Base-by-base conservation (phyloP, 257 asterid genomes). In the Nicotiana knightiana region DNA sequence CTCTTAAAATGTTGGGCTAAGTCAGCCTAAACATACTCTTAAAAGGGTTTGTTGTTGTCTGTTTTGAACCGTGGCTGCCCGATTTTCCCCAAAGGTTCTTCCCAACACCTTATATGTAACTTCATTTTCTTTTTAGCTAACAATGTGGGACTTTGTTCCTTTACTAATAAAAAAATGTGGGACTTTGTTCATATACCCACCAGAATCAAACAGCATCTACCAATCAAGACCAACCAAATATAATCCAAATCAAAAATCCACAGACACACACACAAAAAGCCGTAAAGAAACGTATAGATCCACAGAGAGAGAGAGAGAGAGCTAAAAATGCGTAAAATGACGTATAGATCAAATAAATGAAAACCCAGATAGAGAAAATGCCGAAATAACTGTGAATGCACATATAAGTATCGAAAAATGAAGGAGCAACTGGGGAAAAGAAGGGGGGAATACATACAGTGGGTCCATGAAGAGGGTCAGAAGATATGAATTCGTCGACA, bases 391-490 rank as follows among this genome's bases (percentile, higher is more conserved):
- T 30, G 76, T 4, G 17, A 4, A 33, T 58, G 63, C 63, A 57
- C 11, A 57, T 18, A 54, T 13, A 54, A 15, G 17, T 18, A 54
- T 15, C 4, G 35, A 39, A 32, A 28, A 3, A 24, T 0, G 26
- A 8, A 66, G 21, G 51, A 33, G n/a, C 18, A 48, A 32, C 32
- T 30, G 4, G 26, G 26, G 6, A 12, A 39, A 39, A 37, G 32
- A 33, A 70, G 59, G 65, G 18, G 48, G 48, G 48, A 43, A 43
- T 43, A 83, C 77, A 70, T 91, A 96, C 99, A 59, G 90, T 86
- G 77, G 97, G 98, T 24, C 99, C 99, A 78, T 93, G 84, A 77
- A 92, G 37, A 76, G 97, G 93, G 83, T 96, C 97, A 16, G 93
- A 88, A 77, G 91, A 87, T 58, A 94, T 86, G 91, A 94, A 96